Evolutionary conservation across 2,329 filamentous ascomycete species (phyloP).

Genomic region (Fonsecaea nubica): DNA sequence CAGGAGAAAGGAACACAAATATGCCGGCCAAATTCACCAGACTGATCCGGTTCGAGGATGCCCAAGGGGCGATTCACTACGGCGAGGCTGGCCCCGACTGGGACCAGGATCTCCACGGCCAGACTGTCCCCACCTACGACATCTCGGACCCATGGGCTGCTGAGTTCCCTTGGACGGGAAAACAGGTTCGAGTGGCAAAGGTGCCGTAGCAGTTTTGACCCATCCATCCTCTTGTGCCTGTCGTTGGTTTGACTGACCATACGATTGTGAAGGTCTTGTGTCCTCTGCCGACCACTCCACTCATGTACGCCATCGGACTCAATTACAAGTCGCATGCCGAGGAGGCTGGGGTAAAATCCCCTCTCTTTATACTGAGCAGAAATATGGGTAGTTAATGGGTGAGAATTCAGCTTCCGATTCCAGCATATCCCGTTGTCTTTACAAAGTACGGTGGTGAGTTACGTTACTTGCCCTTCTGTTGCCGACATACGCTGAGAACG

Average conservation of each 20-base stretch:
- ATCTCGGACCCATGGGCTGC: background rate
- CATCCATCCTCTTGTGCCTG: background rate
- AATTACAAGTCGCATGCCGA: slow-evolving; percentile 52
- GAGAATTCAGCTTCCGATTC: slow-evolving; percentile 8
- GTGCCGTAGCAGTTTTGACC: background rate
- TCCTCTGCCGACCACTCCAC: slow-evolving; percentile 34
- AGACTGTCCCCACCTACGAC: slow-evolving; percentile 1
- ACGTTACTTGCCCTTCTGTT: background rate
- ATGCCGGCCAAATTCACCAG: slow-evolving; percentile 1
- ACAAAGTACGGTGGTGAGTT: slow-evolving; percentile 8
- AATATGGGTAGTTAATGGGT: background rate
- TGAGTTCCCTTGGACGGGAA: background rate
- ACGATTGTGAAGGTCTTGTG: slow-evolving; percentile 5
- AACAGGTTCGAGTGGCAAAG: background rate
- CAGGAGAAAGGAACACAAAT: background rate
- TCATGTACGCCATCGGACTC: slow-evolving; percentile 53
- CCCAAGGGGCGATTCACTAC: slow-evolving; percentile 5
- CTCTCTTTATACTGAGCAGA: background rate
- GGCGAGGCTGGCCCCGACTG: slow-evolving; percentile 11
- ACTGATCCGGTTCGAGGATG: slow-evolving; percentile 12
- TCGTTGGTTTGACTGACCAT: background rate
- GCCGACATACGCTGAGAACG: too few species aligned
- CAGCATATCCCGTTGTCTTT: slow-evolving; percentile 9
- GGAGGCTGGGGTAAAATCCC: slow-evolving; percentile 44
- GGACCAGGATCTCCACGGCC: background rate